phyloP scores from a whole-genome alignment of 2,329 filamentous ascomycete species.

The Ophiostoma ulmi region DNA sequence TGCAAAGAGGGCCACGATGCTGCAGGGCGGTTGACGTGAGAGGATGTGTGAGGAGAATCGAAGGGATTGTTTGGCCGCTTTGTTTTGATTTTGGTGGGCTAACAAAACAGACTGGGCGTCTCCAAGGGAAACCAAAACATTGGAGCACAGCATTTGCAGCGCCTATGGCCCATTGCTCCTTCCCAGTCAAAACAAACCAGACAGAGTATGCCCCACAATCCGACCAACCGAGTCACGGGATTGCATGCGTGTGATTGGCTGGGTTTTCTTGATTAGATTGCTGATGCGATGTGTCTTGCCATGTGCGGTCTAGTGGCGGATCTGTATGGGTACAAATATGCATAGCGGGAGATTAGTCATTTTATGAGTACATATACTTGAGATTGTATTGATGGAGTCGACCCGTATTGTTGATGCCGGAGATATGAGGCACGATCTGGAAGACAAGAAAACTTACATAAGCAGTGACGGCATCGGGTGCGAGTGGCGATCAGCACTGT shows the following conservation, averaged over 20 bases:
- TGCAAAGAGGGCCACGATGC: slow-evolving; percentile 17
- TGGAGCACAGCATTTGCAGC: slow-evolving; percentile 11
- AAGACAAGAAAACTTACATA: background rate
- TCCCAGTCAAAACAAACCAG: slow-evolving; percentile 24
- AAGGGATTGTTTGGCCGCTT: slow-evolving; percentile 28
- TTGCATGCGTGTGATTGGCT: slow-evolving; percentile 16
- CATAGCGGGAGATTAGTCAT: slow-evolving; percentile 12
- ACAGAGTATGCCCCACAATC: background rate
- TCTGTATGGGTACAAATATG: background rate
- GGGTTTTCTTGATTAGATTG: background rate
- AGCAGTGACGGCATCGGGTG: slow-evolving; percentile 14
- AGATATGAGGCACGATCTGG: background rate
- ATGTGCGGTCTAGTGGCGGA: background rate
- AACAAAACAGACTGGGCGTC: slow-evolving; percentile 27
- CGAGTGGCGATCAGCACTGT: background rate
- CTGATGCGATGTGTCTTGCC: slow-evolving; percentile 3
- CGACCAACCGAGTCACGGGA: slow-evolving; percentile 21
- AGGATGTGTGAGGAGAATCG: slow-evolving; percentile 18
- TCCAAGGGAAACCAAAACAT: slow-evolving; percentile 30
- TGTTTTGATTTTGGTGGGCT: slow-evolving; percentile 31
- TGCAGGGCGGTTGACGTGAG: slow-evolving; percentile 18
- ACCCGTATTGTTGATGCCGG: background rate
- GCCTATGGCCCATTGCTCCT: slow-evolving; percentile 19
- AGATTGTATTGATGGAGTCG: background rate
- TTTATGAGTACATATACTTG: background rate